Conservation (phyloP, 2,329 filamentous ascomycete genomes). For the Ceratocystis alfenasii region DNA sequence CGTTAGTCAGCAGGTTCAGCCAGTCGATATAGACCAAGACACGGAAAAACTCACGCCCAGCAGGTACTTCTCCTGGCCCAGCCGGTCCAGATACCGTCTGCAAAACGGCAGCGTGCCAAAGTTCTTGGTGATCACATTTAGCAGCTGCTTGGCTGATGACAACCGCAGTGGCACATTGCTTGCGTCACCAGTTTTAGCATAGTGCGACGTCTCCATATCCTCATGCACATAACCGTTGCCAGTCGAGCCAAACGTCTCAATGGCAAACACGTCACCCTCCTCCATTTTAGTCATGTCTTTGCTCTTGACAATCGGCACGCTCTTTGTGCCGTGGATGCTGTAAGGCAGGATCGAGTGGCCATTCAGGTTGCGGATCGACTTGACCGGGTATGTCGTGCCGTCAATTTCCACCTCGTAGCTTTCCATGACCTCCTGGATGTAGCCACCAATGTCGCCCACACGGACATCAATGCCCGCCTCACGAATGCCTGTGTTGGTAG, state of each 20-base stretch:
- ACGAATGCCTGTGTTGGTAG: conserved; percentile 73
- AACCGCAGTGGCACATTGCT: conserved; percentile 48
- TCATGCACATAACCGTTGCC: conserved; percentile 65
- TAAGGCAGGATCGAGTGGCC: conserved; percentile 67
- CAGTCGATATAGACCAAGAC: background rate
- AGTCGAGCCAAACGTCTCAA: conserved; percentile 72
- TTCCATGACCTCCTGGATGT: conserved; percentile 66
- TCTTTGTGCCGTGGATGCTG: conserved; percentile 68
- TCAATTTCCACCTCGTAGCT: conserved; percentile 62
- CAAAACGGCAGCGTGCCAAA: conserved; percentile 79
- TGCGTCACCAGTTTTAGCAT: conserved; percentile 57
- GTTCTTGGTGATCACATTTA: conserved; percentile 80
- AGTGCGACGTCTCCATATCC: conserved; percentile 72
- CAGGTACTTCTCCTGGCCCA: conserved; percentile 83
- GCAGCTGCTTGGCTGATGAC: conserved; percentile 62
- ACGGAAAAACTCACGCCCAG: conserved; percentile 50
- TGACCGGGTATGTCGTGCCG: conserved; percentile 55
- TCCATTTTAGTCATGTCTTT: conserved; percentile 73
- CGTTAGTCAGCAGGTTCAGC: background rate
- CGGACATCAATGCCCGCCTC: conserved; percentile 71
- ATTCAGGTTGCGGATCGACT: conserved; percentile 60
- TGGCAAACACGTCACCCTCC: conserved; percentile 70
- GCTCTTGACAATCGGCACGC: conserved; percentile 67
- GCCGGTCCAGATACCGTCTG: conserved; percentile 67
- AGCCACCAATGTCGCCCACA: conserved; percentile 58